Percentiles rank a stretch among this genome's conserved stretches.
Conservation (phyloP, 164 flowering plant genomes). For the Vitis labrusca region DNA sequence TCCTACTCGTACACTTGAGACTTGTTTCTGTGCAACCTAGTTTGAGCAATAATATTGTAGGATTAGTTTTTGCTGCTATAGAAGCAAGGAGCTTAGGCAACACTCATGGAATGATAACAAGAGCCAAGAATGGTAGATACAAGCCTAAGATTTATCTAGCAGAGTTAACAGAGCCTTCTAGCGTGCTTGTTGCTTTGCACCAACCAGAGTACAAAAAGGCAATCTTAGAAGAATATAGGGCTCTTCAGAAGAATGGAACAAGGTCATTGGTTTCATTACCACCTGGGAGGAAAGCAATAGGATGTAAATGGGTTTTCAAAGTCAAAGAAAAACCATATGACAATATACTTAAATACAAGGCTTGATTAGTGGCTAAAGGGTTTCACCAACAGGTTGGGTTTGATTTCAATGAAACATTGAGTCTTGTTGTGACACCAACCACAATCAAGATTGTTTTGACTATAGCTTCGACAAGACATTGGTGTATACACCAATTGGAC, state of each 20-base stretch:
- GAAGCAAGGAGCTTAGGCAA: too few relatives aligned
- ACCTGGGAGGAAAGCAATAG: neutral
- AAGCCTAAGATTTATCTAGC: too few relatives aligned
- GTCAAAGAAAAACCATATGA: neutral
- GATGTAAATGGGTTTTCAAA: conserved; percentile 6
- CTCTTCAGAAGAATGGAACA: neutral
- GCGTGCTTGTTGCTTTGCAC: neutral
- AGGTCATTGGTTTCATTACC: neutral
- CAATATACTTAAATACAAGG: neutral
- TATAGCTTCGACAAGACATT: too few relatives aligned
- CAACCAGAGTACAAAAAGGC: neutral
- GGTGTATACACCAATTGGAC: too few relatives aligned
- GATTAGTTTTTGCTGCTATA: too few relatives aligned
- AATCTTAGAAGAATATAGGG: neutral
- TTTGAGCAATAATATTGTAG: too few relatives aligned
- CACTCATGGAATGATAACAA: too few relatives aligned
- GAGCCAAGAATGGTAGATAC: too few relatives aligned
- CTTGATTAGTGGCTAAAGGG: neutral
- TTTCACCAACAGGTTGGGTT: neutral
- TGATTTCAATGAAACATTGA: conserved; percentile 3
- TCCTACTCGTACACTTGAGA: too few relatives aligned
- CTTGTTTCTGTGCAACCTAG: too few relatives aligned
- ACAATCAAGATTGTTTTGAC: neutral
- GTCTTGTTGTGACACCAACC: conserved; percentile 1
- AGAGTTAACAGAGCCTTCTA: too few relatives aligned